phyloP scores from a whole-genome alignment of 1,284 basidiomycete genomes.

The Ceratobasidium sp. region DNA sequence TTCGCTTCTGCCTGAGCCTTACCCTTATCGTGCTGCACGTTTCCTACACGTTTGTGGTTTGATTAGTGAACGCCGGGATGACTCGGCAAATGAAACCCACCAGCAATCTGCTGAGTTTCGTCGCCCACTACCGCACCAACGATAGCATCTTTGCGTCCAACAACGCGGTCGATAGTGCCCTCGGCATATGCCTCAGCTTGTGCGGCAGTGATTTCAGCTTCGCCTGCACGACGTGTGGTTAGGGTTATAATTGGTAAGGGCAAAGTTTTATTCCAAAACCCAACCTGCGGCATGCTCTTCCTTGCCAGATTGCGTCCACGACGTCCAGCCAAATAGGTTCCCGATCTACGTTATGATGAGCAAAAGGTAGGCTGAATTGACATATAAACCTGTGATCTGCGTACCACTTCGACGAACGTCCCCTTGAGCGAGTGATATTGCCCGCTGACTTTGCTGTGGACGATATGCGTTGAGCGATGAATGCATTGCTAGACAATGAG shows the following conservation, averaged over 20 bases:
- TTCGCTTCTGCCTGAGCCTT: conserved; percentile 49
- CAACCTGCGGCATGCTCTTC: conserved; percentile 52
- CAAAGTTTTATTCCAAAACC: too few species aligned
- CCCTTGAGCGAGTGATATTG: conserved; percentile 51
- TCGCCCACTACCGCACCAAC: conserved; percentile 58
- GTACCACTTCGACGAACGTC: conserved; percentile 52
- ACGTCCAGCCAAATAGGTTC: conserved; percentile 45
- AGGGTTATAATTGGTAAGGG: too few species aligned
- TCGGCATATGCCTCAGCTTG: conserved; percentile 51
- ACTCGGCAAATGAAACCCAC: conserved; percentile 48
- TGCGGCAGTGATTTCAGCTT: conserved; percentile 52
- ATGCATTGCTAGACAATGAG: background rate
- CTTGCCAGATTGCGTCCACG: conserved; percentile 53
- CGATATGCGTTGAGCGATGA: too few species aligned
- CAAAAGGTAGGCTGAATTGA: background rate
- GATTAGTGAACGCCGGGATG: background rate
- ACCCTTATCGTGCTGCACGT: conserved; percentile 53
- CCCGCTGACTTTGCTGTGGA: conserved; percentile 49
- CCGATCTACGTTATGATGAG: conserved; percentile 39
- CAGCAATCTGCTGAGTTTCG: conserved; percentile 55
- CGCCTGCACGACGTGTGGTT: conserved; percentile 43
- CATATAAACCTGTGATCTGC: background rate
- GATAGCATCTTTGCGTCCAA: conserved; percentile 57
- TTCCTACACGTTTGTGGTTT: conserved; percentile 33
- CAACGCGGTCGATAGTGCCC: conserved; percentile 56